A percentile compares a stretch with the other conserved stretches of the same genome.
Conservation (phyloP, 1,139 yeast species). For the Sugiyamaella grinbergsii region DNA sequence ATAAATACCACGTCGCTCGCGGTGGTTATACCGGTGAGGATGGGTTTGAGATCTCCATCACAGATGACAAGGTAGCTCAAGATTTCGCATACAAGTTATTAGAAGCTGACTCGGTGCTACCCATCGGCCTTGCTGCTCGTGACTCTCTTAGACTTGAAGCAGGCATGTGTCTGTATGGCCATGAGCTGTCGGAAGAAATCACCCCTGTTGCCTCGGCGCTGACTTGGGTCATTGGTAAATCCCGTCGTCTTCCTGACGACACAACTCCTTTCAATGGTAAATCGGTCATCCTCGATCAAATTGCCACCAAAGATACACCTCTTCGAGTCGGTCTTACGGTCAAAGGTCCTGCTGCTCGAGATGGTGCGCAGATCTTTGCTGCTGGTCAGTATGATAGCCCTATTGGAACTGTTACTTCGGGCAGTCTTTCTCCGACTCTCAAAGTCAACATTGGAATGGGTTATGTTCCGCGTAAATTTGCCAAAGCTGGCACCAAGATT, state of each 20-base stretch:
- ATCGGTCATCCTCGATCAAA: conserved; percentile 64
- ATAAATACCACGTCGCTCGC: conserved; percentile 71
- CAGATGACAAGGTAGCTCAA: conserved; percentile 57
- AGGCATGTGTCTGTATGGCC: conserved; percentile 97
- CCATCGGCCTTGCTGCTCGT: conserved; percentile 95
- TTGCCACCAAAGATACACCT: conserved; percentile 60
- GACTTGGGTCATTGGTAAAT: conserved; percentile 85
- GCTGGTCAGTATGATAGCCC: conserved; percentile 53
- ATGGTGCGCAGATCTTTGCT: conserved; percentile 66
- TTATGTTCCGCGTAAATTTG: conserved; percentile 70
- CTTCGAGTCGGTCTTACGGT: conserved; percentile 77
- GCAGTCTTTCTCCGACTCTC: conserved; percentile 84
- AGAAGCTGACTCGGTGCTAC: conserved; percentile 63
- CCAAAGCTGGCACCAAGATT: conserved; percentile 75
- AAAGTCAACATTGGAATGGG: conserved; percentile 88
- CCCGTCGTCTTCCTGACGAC: conserved; percentile 55
- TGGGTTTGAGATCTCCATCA: conserved; percentile 90
- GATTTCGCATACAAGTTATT: conserved; percentile 66
- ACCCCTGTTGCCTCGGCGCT: conserved; percentile 90
- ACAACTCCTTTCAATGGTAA: conserved; percentile 75
- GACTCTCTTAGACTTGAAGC: conserved; percentile 95
- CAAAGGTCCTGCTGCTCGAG: conserved; percentile 92
- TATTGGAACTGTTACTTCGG: conserved; percentile 83
- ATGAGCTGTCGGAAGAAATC: conserved; percentile 76
- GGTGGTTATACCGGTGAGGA: conserved; percentile 99